Evolutionary conservation across 805 yeast species (phyloP).

Genomic region (Metschnikowia santaceciliae): DNA sequence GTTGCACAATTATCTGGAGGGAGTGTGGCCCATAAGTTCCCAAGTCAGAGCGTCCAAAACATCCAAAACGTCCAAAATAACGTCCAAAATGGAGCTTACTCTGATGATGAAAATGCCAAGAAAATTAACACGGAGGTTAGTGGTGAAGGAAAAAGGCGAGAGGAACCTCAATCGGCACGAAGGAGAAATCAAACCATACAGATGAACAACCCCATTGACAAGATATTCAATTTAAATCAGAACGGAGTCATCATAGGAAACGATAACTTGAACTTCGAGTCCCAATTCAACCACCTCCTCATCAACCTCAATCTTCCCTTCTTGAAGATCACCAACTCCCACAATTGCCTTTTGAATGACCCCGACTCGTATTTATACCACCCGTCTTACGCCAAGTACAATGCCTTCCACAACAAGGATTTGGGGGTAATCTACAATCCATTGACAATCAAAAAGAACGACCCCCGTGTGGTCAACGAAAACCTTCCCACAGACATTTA

Average conservation of each 20-base stretch:
- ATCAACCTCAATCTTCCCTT: conserved; percentile 42
- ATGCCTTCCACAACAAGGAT: conserved; percentile 34
- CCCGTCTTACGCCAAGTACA: conserved; percentile 35
- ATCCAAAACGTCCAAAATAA: background rate
- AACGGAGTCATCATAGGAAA: conserved; percentile 44
- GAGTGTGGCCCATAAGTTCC: conserved; percentile 26
- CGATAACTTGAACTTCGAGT: conserved; percentile 43
- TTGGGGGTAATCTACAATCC: conserved; percentile 39
- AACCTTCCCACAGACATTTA: conserved; percentile 39
- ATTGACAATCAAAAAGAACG: conserved; percentile 24
- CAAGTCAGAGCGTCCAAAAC: conserved; percentile 18
- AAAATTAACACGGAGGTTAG: background rate
- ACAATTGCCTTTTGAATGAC: conserved; percentile 38
- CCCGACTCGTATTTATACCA: conserved; percentile 41
- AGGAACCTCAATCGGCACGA: conserved; percentile 9
- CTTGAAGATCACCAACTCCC: conserved; percentile 41
- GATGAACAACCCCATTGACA: conserved; percentile 43
- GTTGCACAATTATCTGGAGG: background rate
- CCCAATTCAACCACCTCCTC: conserved; percentile 42
- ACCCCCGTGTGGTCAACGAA: conserved; percentile 5
- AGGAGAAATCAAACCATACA: conserved; percentile 17
- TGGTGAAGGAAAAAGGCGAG: background rate
- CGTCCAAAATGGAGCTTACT: conserved; percentile 22
- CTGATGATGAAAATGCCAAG: background rate
- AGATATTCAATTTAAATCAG: conserved; percentile 39